Evolutionary conservation across 2,329 filamentous ascomycete species (phyloP).

Genomic region (Xylaria sp.): DNA sequence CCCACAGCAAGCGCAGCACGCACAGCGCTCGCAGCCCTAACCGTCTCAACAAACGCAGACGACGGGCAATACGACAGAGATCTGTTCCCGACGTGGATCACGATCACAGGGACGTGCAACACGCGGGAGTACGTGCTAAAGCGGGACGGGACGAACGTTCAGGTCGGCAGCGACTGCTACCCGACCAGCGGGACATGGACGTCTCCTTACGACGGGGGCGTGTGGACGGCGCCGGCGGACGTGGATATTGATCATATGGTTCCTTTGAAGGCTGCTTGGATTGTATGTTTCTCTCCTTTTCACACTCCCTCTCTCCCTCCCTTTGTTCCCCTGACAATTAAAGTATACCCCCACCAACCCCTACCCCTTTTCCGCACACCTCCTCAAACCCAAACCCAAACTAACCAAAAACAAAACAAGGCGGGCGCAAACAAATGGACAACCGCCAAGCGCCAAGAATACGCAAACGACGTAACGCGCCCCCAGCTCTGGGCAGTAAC

Average conservation of each 20-base stretch:
- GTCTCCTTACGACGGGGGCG: constrained; percentile 78
- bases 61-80: constrained; percentile 37
- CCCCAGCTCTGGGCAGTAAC: constrained; percentile 86
- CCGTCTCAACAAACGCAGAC: constrained; percentile 32
- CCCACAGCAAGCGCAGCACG: constrained; percentile 62
- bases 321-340: background rate
- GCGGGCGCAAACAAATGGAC: constrained; percentile 81
- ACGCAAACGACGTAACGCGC: constrained; percentile 80
- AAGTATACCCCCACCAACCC: background rate
- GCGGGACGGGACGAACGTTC: constrained; percentile 76
- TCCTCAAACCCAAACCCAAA: background rate
- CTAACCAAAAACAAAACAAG: constrained; percentile 50
- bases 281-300: constrained; percentile 56
- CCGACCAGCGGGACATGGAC: constrained; percentile 75
- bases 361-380: background rate
- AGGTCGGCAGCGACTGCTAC: constrained; percentile 68
- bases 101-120: constrained; percentile 65
- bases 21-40: constrained; percentile 24
- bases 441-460: constrained; percentile 70
- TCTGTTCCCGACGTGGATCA: constrained; percentile 39
- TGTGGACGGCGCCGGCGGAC: constrained; percentile 74
- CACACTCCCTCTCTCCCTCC: background rate
- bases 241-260: constrained; percentile 88
- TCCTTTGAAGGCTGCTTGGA: constrained; percentile 83
- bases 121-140: constrained; percentile 77